Conservation (phyloP, 768 basidiomycete genomes). For the Podaxis sp. region DNA sequence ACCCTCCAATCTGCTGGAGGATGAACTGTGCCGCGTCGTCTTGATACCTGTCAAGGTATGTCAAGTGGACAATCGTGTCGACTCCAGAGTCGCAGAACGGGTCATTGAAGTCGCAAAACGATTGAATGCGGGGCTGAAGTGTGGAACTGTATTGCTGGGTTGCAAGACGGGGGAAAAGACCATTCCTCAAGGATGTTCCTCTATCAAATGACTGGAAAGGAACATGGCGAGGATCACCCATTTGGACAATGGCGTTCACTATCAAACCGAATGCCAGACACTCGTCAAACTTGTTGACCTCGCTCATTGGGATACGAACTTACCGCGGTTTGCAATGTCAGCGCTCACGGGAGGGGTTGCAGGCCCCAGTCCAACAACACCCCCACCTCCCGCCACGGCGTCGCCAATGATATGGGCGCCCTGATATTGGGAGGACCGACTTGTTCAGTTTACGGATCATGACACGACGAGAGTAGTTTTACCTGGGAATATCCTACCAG, state of each 20-base stretch:
- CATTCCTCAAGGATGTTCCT: slow-evolving; percentile 17
- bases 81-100: slow-evolving; percentile 25
- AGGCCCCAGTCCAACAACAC: slow-evolving; percentile 16
- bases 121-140: slow-evolving; percentile 19
- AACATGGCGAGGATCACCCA: slow-evolving; percentile 25
- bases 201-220: slow-evolving; percentile 21
- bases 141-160: slow-evolving; percentile 21
- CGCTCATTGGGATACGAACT: background rate
- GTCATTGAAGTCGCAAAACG: slow-evolving; percentile 24
- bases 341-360: slow-evolving; percentile 18
- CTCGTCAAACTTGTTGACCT: background rate
- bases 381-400: slow-evolving; percentile 22
- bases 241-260: slow-evolving; percentile 23
- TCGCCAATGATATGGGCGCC: slow-evolving; percentile 27
- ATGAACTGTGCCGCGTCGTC: slow-evolving; percentile 23
- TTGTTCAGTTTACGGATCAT: background rate
- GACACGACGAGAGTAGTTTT: background rate
- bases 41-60: slow-evolving; percentile 24
- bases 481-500: slow-evolving; percentile 26
- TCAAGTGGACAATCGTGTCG: slow-evolving; percentile 17
- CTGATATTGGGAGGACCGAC: slow-evolving; percentile 6
- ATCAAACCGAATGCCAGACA: background rate
- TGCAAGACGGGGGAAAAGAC: slow-evolving; percentile 18
- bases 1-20: slow-evolving; percentile 23
- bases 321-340: slow-evolving; percentile 15